Conservation (phyloP, 495 filamentous ascomycete genomes). For the Filosporella fistucella region DNA sequence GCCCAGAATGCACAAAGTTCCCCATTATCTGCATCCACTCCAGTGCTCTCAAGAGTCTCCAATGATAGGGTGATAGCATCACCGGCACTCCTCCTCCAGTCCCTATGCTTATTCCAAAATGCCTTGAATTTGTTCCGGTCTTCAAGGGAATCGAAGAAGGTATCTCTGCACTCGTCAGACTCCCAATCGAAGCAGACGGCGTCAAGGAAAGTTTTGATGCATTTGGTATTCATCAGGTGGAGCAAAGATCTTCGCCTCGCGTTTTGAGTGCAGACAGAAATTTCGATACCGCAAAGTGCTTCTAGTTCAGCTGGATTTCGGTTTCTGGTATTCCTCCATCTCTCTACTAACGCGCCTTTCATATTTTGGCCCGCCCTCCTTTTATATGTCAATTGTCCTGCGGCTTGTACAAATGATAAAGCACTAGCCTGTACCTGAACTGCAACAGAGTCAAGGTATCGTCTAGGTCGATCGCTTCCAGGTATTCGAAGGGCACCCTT, state of each 20-base stretch:
- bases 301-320: slow-evolving; percentile 3
- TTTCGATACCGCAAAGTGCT: slow-evolving; percentile 1
- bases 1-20: slow-evolving; percentile 11
- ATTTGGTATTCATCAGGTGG: slow-evolving; percentile 4
- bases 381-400: slow-evolving; percentile 6
- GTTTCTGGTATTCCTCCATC: slow-evolving; percentile 1
- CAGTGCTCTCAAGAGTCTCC: slow-evolving; percentile 7
- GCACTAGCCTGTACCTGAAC: background rate
- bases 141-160: no score
- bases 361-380: slow-evolving; percentile 2
- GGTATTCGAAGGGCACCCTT: background rate
- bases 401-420: background rate
- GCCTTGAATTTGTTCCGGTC: background rate
- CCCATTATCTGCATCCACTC: slow-evolving; percentile 3
- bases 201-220: slow-evolving; percentile 8
- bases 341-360: slow-evolving; percentile 13
- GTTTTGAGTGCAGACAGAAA: slow-evolving; percentile 13
- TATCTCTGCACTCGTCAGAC: no score
- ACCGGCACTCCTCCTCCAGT: background rate
- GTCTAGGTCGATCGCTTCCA: background rate
- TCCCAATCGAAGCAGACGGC: slow-evolving; percentile 5
- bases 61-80: slow-evolving; percentile 10
- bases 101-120: slow-evolving; percentile 6
- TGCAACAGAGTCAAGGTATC: slow-evolving; percentile 2
- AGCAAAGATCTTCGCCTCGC: slow-evolving; percentile 2